phyloP scores from a whole-genome alignment of 1,284 basidiomycete species.

The Apiotrichum mycotoxinovorans region DNA sequence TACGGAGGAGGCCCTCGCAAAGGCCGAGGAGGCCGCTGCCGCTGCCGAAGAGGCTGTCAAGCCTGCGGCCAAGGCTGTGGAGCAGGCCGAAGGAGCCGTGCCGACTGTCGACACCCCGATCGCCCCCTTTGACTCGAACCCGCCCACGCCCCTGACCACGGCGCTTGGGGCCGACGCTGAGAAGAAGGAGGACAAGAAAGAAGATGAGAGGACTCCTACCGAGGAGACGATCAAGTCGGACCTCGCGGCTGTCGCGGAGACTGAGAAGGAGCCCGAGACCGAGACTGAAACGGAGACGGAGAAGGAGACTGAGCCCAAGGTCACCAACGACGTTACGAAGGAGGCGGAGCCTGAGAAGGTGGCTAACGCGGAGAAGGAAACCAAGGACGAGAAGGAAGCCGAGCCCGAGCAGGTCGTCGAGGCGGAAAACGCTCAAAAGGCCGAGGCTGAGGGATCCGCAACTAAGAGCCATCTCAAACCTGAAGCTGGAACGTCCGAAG shows the following conservation, averaged over 20 bases:
- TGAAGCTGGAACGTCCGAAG: not conserved
- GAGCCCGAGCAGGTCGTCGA: not conserved
- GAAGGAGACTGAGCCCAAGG: conserved; percentile 1
- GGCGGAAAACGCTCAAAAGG: too few relatives aligned
- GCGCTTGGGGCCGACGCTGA: not conserved
- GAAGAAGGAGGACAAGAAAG: not conserved
- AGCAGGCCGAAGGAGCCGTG: not conserved
- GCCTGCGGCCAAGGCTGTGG: conserved; percentile 13
- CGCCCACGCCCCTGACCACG: not conserved
- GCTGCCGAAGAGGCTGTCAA: conserved; percentile 22
- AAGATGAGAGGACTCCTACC: not conserved
- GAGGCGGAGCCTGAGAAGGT: not conserved
- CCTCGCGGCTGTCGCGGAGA: not conserved
- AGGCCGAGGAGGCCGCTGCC: not conserved
- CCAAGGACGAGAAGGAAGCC: not conserved
- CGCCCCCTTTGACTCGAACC: not conserved
- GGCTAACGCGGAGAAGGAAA: not conserved
- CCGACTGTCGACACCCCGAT: too few relatives aligned
- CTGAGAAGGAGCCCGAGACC: not conserved
- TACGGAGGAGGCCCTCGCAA: not conserved
- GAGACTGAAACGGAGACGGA: not conserved
- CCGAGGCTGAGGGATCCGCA: too few relatives aligned
- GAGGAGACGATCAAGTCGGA: not conserved
- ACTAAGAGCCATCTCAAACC: too few relatives aligned
- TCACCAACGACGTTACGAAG: too few relatives aligned